phyloP scores from a whole-genome alignment of 2,329 filamentous ascomycete genomes.

The Phialemonium atrogriseum region DNA sequence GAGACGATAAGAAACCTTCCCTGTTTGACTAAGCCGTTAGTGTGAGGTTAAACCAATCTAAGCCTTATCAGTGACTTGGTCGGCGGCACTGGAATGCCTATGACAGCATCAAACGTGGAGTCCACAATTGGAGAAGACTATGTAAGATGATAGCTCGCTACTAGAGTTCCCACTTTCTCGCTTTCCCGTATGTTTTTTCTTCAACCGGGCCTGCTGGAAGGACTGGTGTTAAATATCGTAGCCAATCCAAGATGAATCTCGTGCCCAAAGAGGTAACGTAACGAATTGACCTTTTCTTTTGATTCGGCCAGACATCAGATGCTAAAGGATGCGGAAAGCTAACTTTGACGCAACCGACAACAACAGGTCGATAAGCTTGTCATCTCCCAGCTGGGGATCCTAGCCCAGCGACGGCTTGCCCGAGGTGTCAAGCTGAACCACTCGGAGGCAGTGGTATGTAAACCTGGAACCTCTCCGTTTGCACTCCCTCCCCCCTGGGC shows the following conservation, averaged over 20 bases:
- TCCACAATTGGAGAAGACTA: too few species aligned
- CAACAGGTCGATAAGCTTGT: constrained; percentile 87
- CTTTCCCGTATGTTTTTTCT: too few species aligned
- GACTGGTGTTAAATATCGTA: too few species aligned
- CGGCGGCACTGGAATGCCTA: too few species aligned
- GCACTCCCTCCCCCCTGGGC: neutral
- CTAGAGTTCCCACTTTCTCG: too few species aligned
- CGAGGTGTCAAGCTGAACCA: constrained; percentile 86
- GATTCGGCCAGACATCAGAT: neutral
- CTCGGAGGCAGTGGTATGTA: constrained; percentile 72
- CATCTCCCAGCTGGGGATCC: constrained; percentile 78
- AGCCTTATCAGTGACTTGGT: too few species aligned
- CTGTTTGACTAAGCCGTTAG: too few species aligned
- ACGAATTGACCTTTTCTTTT: constrained; percentile 7
- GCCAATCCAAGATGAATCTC: constrained; percentile 27
- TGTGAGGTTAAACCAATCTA: too few species aligned
- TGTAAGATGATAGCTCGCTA: too few species aligned
- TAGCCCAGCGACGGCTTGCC: constrained; percentile 82
- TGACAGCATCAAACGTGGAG: too few species aligned
- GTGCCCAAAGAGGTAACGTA: constrained; percentile 25
- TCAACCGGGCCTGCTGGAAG: too few species aligned
- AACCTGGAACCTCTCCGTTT: constrained; percentile 3
- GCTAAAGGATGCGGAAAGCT: constrained; percentile 1
- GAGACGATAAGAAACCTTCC: too few species aligned
- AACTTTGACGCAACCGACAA: neutral